These are phyloP conservation scores for Debaryomyces sp. DNA, from an alignment of 1,139 yeast genomes.

Conservation along the genomic window DNA sequence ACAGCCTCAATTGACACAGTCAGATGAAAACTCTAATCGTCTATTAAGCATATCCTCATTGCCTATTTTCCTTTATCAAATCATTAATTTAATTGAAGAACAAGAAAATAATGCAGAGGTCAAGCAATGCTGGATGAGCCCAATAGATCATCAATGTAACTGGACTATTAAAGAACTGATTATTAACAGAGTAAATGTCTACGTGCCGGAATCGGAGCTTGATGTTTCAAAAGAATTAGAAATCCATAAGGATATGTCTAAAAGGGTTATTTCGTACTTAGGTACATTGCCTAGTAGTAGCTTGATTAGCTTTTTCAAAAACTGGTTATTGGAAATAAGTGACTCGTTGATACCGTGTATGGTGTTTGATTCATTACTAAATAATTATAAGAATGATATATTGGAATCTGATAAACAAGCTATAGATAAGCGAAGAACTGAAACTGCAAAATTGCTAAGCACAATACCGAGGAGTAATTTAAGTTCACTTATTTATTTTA, in stretches of 20 bases:
- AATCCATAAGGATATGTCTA: conserved; percentile 28
- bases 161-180: conserved; percentile 41
- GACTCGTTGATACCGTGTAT: conserved; percentile 51
- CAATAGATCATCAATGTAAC: conserved; percentile 35
- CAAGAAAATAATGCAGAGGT: conserved; percentile 14
- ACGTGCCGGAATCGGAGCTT: conserved; percentile 15
- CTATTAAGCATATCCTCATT: conserved; percentile 34
- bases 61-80: conserved; percentile 35
- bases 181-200: conserved; percentile 26
- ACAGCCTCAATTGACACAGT: conserved; percentile 28
- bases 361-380: conserved; percentile 38
- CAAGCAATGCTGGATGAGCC: conserved; percentile 29
- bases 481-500: conserved; percentile 37
- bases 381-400: conserved; percentile 20
- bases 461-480: conserved; percentile 48
- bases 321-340: conserved; percentile 47
- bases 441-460: conserved; percentile 30
- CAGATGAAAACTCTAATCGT: conserved; percentile 15
- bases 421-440: conserved; percentile 14
- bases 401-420: conserved; percentile 1
- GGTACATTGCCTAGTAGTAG: conserved; percentile 13
- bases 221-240: conserved; percentile 23
- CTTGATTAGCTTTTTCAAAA: conserved; percentile 37
- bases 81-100: conserved; percentile 25
- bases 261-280: conserved; percentile 21